Base-by-base conservation (phyloP, 805 yeast species). In the Pichia nakasei region DNA sequence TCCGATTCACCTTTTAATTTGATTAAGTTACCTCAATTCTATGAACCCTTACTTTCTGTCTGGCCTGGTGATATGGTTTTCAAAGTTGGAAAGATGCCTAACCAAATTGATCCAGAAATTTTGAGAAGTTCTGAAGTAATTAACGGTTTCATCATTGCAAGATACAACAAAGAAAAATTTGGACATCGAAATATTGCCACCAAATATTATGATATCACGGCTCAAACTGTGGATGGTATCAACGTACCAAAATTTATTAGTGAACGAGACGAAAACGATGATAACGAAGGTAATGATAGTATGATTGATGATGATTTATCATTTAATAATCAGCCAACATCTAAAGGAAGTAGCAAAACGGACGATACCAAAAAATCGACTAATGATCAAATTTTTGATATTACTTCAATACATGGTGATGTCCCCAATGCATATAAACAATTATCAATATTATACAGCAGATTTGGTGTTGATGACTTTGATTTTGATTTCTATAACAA, bases 401-500 rank as follows among this genome's bases (percentile, higher is more conserved):
- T 53, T 39, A 64, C 56, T 21, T 51, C 63, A 2, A 29, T 51
- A 1, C 53, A 65, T 44, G 66, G 73, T 54, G 57, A 64, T 31
- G 69, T 79, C 1, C 96, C 96, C 1, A 80, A 81, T 42, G 84
- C 89, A 31, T 91, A 82, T 64, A 68, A 79, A 35, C 77, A 80
- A 52, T 67, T 86, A 38, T 84, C 82, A 47, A 85, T 91, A 43
- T 74, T 82, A 35, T 91, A 89, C 61, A 84, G 94, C 45, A 81
- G 77, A 54, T 91, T 87, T 61, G 98, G 98, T 22, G 88, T 93
- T 26, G 87, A 83, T 52, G 96, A 88, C 60, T 93, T 93, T 64
- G 96, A 91, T 64, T 91, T 93, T 59, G 80, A 76, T 43, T 82
- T 80, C 54, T 91, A 83, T 67, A 91, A 91, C 58, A 69, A 70